phyloP scores from a whole-genome alignment of 495 filamentous ascomycete genomes.

The Penicillium steckii region DNA sequence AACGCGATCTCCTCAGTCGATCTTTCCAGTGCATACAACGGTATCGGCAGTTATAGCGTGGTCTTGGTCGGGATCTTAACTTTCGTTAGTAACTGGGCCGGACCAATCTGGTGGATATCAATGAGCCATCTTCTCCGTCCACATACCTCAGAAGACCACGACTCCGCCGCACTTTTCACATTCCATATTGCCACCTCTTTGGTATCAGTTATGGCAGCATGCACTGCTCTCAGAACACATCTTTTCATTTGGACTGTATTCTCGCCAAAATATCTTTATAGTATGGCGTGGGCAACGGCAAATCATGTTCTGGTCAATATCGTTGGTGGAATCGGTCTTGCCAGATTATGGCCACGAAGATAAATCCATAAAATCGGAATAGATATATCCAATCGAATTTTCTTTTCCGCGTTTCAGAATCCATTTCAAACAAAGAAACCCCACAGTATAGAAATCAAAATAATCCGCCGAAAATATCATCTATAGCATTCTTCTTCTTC shows the following conservation, averaged over 20 bases:
- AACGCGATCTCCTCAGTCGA: slow-evolving; percentile 92
- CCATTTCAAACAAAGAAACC: no score
- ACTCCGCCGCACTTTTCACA: slow-evolving; percentile 61
- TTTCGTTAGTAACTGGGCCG: slow-evolving; percentile 89
- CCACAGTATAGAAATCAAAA: no score
- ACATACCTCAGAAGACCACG: slow-evolving; percentile 15
- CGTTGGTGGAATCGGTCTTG: slow-evolving; percentile 47
- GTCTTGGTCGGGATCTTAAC: slow-evolving; percentile 72
- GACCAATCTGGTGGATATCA: slow-evolving; percentile 80
- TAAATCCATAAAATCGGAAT: slow-evolving; percentile 1
- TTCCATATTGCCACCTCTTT: slow-evolving; percentile 60
- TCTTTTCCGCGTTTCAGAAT: not conserved
- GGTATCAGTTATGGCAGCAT: slow-evolving; percentile 82
- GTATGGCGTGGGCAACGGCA: slow-evolving; percentile 80
- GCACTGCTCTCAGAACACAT: slow-evolving; percentile 79
- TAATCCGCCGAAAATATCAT: slow-evolving; percentile 59
- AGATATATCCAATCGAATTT: slow-evolving; percentile 25
- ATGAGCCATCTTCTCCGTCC: slow-evolving; percentile 56
- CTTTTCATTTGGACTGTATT: slow-evolving; percentile 99
- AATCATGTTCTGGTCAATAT: slow-evolving; percentile 72
- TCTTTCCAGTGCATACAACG: slow-evolving; percentile 81
- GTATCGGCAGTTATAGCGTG: slow-evolving; percentile 67
- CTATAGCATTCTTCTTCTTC: slow-evolving; percentile 58
- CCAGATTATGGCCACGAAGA: slow-evolving; percentile 37
- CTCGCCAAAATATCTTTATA: slow-evolving; percentile 92